Percentiles rank a stretch among this genome's conserved stretches.
phyloP scores from a whole-genome alignment of 2,329 filamentous ascomycete genomes.

The Beauveria caledonica region DNA sequence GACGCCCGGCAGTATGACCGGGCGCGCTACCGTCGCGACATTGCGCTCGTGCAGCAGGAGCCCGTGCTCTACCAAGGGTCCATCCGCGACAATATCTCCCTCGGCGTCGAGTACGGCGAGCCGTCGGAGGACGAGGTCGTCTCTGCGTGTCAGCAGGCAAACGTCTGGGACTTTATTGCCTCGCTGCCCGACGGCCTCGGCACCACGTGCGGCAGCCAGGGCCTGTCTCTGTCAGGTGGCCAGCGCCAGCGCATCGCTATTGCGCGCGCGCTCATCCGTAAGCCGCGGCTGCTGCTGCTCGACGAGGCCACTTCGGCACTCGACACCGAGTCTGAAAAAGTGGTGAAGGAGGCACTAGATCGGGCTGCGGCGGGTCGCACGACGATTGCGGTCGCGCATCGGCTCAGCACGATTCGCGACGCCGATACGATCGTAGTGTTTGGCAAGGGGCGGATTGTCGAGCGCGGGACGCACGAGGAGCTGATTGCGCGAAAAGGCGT shows the following conservation, averaged over 20 bases:
- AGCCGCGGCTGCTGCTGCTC: conserved; percentile 58
- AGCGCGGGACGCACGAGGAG: conserved; percentile 53
- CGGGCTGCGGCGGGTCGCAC: conserved; percentile 32
- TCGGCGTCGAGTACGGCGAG: conserved; percentile 31
- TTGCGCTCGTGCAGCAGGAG: conserved; percentile 35
- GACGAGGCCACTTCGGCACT: conserved; percentile 63
- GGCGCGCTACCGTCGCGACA: conserved; percentile 24
- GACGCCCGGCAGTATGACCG: conserved; percentile 24
- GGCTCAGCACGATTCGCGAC: conserved; percentile 46
- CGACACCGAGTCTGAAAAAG: conserved; percentile 57
- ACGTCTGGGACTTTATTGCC: conserved; percentile 47
- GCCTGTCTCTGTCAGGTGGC: conserved; percentile 62
- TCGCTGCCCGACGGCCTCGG: conserved; percentile 52
- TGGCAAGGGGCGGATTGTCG: conserved; percentile 35
- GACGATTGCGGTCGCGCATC: conserved; percentile 59
- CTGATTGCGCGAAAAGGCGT: conserved; percentile 40
- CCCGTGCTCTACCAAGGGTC: conserved; percentile 39
- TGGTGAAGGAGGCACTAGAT: conserved; percentile 57
- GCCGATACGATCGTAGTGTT: conserved; percentile 58
- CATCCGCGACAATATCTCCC: conserved; percentile 47
- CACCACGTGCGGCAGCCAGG: conserved; percentile 57
- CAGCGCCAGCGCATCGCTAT: conserved; percentile 68
- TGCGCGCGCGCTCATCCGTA: conserved; percentile 59
- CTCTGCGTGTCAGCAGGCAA: conserved; percentile 44
- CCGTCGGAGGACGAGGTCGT: conserved; percentile 32